These are phyloP conservation scores for Pseudopyricularia cyperi DNA, from an alignment of 2,329 filamentous ascomycete genomes.

Conservation along the genomic window DNA sequence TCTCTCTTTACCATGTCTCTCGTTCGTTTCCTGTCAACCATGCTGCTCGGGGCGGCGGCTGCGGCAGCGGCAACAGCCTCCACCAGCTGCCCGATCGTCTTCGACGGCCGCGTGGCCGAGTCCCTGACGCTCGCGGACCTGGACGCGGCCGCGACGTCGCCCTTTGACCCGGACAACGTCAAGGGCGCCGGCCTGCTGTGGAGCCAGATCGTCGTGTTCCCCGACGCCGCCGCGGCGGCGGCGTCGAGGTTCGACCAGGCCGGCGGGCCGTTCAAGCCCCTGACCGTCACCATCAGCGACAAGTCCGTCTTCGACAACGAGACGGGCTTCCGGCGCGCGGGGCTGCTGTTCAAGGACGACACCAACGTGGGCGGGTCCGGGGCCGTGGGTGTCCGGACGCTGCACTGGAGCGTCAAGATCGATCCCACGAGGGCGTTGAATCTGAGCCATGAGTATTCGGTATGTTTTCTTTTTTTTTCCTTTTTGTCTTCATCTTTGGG, in stretches of 20 bases:
- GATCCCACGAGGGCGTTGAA: constrained; percentile 19
- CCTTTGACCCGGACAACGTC: constrained; percentile 22
- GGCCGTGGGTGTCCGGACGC: constrained; percentile 18
- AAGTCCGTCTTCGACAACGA: constrained; percentile 29
- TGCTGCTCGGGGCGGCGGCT: not conserved
- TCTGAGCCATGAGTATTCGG: constrained; percentile 22
- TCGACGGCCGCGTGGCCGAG: constrained; percentile 21
- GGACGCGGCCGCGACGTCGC: constrained; percentile 13
- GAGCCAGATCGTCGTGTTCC: constrained; percentile 22
- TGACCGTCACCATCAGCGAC: constrained; percentile 31
- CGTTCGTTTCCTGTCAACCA: not conserved
- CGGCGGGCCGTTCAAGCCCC: constrained; percentile 14
- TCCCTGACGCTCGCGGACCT: constrained; percentile 15
- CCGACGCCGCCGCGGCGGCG: constrained; percentile 12
- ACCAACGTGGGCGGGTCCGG: constrained; percentile 24
- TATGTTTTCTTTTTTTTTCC: constrained; percentile 2
- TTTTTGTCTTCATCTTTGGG: not conserved
- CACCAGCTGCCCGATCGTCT: constrained; percentile 20
- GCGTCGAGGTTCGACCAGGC: constrained; percentile 19
- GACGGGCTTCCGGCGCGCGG: constrained; percentile 30
- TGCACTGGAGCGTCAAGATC: constrained; percentile 21
- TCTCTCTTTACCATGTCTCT: not conserved
- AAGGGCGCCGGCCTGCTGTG: constrained; percentile 20
- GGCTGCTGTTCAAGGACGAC: constrained; percentile 27
- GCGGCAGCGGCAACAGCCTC: constrained; percentile 1